Evolutionary conservation across 2,329 filamentous ascomycete genomes (phyloP).

Genomic region (Beauveria sp.): DNA sequence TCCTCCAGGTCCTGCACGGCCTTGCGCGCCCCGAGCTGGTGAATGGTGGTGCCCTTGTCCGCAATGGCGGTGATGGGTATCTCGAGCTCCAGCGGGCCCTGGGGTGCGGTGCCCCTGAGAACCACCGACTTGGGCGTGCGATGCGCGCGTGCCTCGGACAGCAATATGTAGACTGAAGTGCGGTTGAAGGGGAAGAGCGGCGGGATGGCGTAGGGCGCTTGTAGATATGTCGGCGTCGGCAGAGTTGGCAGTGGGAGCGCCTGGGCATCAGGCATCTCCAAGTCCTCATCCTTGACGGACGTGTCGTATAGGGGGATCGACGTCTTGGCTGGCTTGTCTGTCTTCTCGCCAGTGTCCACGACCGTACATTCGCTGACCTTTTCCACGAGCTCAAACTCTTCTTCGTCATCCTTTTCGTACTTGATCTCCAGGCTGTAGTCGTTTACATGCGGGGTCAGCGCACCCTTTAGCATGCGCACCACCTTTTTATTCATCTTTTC

Average conservation of each 20-base stretch:
- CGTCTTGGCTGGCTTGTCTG: conserved; percentile 12
- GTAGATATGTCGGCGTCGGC: conserved; percentile 48
- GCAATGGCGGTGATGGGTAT: conserved; percentile 51
- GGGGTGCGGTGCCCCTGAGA: conserved; percentile 47
- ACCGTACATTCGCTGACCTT: conserved; percentile 42
- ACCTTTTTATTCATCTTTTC: conserved; percentile 64
- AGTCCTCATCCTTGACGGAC: conserved; percentile 35
- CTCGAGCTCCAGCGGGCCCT: conserved; percentile 54
- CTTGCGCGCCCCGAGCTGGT: conserved; percentile 63
- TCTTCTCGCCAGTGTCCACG: conserved; percentile 23
- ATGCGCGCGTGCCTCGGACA: conserved; percentile 40
- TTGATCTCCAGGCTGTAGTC: conserved; percentile 58
- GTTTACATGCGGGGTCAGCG: conserved; percentile 56
- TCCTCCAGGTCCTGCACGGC: conserved; percentile 63
- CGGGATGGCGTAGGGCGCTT: conserved; percentile 56
- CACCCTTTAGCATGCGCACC: conserved; percentile 66
- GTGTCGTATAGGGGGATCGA: conserved; percentile 54
- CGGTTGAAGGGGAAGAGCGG: conserved; percentile 60
- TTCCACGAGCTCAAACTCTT: conserved; percentile 58
- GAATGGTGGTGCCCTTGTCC: conserved; percentile 47
- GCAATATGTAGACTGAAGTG: conserved; percentile 56
- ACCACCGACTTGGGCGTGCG: conserved; percentile 44
- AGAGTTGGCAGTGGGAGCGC: conserved; percentile 44
- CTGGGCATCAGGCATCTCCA: conserved; percentile 19
- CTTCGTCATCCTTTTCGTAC: conserved; percentile 36